Evolutionary conservation across 805 yeast species (phyloP).

Genomic region (Metschnikowia orientalis): DNA sequence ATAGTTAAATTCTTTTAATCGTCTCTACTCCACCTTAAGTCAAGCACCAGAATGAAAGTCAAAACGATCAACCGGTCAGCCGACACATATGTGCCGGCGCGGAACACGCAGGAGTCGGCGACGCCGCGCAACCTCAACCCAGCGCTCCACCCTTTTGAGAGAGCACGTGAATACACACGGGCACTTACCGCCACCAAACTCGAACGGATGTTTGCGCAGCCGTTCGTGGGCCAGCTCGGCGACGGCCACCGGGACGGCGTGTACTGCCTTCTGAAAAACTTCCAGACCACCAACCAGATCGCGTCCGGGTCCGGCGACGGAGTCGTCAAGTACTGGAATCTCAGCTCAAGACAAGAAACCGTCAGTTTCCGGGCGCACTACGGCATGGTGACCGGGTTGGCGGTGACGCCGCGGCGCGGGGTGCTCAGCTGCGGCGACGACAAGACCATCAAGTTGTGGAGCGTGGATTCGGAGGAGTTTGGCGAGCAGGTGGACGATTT

Average conservation of each 20-base stretch:
- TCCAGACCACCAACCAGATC: conserved; percentile 59
- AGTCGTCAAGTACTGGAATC: conserved; percentile 87
- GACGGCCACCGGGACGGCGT: conserved; percentile 94
- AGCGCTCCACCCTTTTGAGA: conserved; percentile 91
- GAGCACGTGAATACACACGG: conserved; percentile 93
- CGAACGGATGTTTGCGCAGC: conserved; percentile 96
- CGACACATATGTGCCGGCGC: conserved; percentile 88
- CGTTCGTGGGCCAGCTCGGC: conserved; percentile 93
- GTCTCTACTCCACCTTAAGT: not conserved
- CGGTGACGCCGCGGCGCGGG: conserved; percentile 57
- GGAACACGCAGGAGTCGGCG: conserved; percentile 83
- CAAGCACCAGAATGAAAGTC: conserved; percentile 57
- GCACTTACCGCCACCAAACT: conserved; percentile 93
- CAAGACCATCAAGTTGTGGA: conserved; percentile 86
- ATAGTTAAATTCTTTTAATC: not conserved
- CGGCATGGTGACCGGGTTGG: conserved; percentile 81
- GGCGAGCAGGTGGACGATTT: conserved; percentile 30
- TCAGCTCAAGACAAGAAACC: conserved; percentile 70
- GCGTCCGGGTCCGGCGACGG: conserved; percentile 98
- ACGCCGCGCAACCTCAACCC: conserved; percentile 89
- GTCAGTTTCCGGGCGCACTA: conserved; percentile 83
- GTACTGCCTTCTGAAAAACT: conserved; percentile 79
- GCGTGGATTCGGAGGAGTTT: conserved; percentile 56
- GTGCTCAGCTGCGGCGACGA: conserved; percentile 88
- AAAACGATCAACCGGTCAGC: conserved; percentile 86